Conservation (phyloP, 2,329 filamentous ascomycete genomes). For the Gaeumannomyces tritici region DNA sequence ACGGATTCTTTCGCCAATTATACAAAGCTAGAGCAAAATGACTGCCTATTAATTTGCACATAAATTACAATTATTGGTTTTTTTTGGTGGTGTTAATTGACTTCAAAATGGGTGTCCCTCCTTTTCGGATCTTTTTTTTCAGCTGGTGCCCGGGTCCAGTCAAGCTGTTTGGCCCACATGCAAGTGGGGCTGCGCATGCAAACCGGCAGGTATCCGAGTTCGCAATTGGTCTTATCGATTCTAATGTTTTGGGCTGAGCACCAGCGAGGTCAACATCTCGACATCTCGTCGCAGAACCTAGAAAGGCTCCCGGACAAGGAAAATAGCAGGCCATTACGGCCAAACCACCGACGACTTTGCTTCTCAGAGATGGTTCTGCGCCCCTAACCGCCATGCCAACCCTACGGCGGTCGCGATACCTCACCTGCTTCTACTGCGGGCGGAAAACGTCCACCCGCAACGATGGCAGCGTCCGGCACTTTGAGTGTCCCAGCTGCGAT, state of each 20-base stretch:
- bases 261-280: neutral
- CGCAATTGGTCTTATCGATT: neutral
- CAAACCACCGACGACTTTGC: neutral
- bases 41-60: no score
- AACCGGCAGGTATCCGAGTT: neutral
- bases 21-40: no score
- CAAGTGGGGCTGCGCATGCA: neutral
- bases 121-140: no score
- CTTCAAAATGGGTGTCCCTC: no score
- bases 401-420: slow-evolving; percentile 28
- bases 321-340: neutral
- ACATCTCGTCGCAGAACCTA: neutral
- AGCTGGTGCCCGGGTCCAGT: no score
- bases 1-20: no score
- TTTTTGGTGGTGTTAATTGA: no score
- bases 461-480: slow-evolving; percentile 51
- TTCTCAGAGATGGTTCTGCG: neutral
- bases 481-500: slow-evolving; percentile 70
- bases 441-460: slow-evolving; percentile 51
- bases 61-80: no score
- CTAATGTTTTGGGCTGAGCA: neutral
- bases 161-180: neutral
- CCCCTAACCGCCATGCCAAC: slow-evolving; percentile 28
- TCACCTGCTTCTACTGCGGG: slow-evolving; percentile 81
- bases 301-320: neutral